Conservation (phyloP, 495 filamentous ascomycete species). For the Lasiosphaeria ovina region DNA sequence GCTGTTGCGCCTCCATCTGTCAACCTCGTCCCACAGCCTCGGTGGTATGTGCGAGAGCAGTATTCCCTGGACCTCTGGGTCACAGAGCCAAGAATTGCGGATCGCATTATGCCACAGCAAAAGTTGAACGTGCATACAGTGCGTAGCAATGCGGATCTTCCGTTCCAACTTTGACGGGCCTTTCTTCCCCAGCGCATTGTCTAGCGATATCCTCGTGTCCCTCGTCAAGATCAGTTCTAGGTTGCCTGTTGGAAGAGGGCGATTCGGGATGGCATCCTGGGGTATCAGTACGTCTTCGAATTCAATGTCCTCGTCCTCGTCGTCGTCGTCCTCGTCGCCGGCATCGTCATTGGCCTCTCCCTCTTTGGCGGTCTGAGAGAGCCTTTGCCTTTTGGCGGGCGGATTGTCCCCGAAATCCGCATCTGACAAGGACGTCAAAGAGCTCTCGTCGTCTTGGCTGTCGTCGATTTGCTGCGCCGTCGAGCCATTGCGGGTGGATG, state of each 20-base stretch:
- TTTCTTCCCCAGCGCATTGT: conserved; percentile 69
- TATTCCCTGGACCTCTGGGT: conserved; percentile 72
- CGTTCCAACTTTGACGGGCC: conserved; percentile 83
- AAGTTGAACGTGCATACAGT: conserved; percentile 86
- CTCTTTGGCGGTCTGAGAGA: conserved; percentile 22
- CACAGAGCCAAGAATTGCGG: conserved; percentile 83
- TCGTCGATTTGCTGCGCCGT: conserved; percentile 49
- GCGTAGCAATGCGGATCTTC: conserved; percentile 70
- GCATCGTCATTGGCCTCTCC: conserved; percentile 59
- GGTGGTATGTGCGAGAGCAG: conserved; percentile 68
- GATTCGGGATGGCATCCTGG: conserved; percentile 18
- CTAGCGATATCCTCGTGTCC: conserved; percentile 52
- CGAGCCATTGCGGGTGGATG: conserved; percentile 49
- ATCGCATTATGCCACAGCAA: conserved; percentile 85
- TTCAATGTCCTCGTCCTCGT: conserved; percentile 70
- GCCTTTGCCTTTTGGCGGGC: conserved; percentile 22
- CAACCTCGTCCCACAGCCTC: conserved; percentile 65
- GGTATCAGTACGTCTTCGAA: conserved; percentile 79
- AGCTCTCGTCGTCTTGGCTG: conserved; percentile 53
- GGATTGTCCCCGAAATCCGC: conserved; percentile 65
- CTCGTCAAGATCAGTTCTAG: conserved; percentile 73
- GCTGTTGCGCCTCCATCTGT: conserved; percentile 67
- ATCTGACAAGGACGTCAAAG: conserved; percentile 64
- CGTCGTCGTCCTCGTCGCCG: conserved; percentile 56
- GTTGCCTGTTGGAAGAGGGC: conserved; percentile 46